Percentiles rank a stretch among this genome's conserved stretches.
These are phyloP conservation scores for Oxytropis ochrocephala DNA, from an alignment of 306 rosid genomes.

Conservation along the genomic window DNA sequence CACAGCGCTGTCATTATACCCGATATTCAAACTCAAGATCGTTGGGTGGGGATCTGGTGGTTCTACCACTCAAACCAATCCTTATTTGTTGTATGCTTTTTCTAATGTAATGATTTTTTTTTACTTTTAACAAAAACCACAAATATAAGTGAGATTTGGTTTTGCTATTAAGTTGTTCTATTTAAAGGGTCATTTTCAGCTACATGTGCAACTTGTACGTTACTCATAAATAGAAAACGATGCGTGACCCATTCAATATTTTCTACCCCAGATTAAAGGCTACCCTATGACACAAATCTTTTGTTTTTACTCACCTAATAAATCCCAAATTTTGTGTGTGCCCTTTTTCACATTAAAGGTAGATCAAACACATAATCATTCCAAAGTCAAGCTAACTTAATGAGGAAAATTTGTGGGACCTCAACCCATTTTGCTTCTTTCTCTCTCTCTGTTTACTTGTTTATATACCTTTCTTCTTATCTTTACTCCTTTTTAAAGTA, in stretches of 20 bases:
- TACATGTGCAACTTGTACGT: conserved; percentile 52
- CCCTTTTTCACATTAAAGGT: conserved; percentile 9
- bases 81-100: no score
- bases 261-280: conserved; percentile 17
- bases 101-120: background rate
- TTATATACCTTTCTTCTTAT: conserved; percentile 1
- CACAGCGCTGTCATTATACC: no score
- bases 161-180: conserved; percentile 8
- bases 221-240: conserved; percentile 36
- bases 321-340: background rate
- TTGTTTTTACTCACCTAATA: conserved; percentile 15
- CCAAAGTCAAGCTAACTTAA: conserved; percentile 12
- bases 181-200: conserved; percentile 43
- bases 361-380: conserved; percentile 3
- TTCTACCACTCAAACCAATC: no score
- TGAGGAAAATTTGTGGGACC: background rate
- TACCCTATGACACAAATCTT: background rate
- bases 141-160: conserved; percentile 12
- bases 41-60: no score
- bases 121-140: background rate
- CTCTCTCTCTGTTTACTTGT: background rate
- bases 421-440: conserved; percentile 11
- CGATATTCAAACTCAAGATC: no score
- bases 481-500: background rate
- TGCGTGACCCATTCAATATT: conserved; percentile 36